A percentile compares a stretch with the other conserved stretches of the same genome.
Evolutionary conservation across 1,284 basidiomycete species (phyloP).

Genomic region (Cryptococcus wingfieldii): DNA sequence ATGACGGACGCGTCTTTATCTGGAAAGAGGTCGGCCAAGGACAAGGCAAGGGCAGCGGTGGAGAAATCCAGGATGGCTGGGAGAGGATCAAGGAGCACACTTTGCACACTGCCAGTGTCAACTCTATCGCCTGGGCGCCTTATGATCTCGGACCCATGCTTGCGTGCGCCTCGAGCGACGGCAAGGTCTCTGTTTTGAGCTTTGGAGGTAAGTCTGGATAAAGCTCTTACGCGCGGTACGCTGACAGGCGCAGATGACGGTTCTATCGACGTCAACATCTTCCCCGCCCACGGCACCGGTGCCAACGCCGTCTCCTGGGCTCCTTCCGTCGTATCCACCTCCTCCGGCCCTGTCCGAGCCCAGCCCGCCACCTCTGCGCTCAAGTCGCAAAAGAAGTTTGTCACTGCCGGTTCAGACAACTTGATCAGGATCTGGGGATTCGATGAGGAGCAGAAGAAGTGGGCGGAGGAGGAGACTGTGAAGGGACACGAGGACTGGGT

Average conservation of each 20-base stretch:
- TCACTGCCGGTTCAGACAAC: conserved; percentile 93
- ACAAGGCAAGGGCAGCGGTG: conserved; percentile 47
- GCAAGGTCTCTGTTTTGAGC: conserved; percentile 91
- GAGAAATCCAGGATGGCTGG: conserved; percentile 59
- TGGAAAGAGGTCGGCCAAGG: conserved; percentile 73
- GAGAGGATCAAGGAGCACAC: conserved; percentile 95
- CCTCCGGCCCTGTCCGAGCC: conserved; percentile 56
- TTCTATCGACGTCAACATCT: conserved; percentile 91
- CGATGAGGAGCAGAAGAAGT: conserved; percentile 55
- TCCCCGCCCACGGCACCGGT: conserved; percentile 91
- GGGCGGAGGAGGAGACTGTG: conserved; percentile 81
- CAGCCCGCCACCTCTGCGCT: conserved; percentile 24
- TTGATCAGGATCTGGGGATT: conserved; percentile 91
- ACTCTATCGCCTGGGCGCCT: conserved; percentile 97
- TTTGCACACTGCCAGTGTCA: conserved; percentile 90
- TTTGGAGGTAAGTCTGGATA: conserved; percentile 77
- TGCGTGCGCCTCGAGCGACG: conserved; percentile 96
- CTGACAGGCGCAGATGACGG: conserved; percentile 68
- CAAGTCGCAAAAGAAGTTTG: conserved; percentile 67
- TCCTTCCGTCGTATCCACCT: conserved; percentile 63
- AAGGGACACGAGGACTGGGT: conserved; percentile 97
- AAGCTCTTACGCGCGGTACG: neutral
- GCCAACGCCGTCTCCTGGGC: conserved; percentile 99
- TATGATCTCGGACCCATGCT: conserved; percentile 95
- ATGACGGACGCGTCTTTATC: conserved; percentile 96